Percentiles rank a stretch among this genome's conserved stretches.
phyloP scores from a whole-genome alignment of 2,329 filamentous ascomycete species.

The Pseudodiploospora longispora region DNA sequence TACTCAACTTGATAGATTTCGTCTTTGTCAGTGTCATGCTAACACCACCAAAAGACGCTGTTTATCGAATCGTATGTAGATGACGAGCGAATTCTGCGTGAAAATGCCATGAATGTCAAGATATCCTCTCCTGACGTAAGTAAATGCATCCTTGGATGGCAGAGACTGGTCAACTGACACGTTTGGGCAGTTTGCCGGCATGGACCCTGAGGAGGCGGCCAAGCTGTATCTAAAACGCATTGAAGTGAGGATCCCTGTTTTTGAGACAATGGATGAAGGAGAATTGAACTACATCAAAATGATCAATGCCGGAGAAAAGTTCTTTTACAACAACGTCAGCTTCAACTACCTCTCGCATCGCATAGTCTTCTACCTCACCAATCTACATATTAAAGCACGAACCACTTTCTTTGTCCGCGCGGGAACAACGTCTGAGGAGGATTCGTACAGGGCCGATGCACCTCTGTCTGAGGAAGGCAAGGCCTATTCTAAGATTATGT shows the following conservation, averaged over 20 bases:
- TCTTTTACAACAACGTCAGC: slow-evolving; percentile 93
- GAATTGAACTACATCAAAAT: slow-evolving; percentile 98
- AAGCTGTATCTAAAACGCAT: slow-evolving; percentile 87
- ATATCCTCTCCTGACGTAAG: slow-evolving; percentile 90
- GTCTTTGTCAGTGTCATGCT: not conserved
- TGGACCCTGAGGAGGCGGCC: slow-evolving; percentile 87
- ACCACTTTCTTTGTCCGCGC: slow-evolving; percentile 90
- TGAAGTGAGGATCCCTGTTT: slow-evolving; percentile 85
- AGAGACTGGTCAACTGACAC: not conserved
- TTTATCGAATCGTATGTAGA: slow-evolving; percentile 96
- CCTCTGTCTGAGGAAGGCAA: slow-evolving; percentile 72
- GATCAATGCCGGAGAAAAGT: slow-evolving; percentile 91
- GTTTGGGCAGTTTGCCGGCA: slow-evolving; percentile 64
- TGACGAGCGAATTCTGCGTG: slow-evolving; percentile 85
- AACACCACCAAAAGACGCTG: slow-evolving; percentile 54
- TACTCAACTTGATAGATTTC: not conserved
- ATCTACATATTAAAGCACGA: slow-evolving; percentile 91
- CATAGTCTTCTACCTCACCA: slow-evolving; percentile 97
- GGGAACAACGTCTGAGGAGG: slow-evolving; percentile 77
- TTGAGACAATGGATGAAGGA: slow-evolving; percentile 90
- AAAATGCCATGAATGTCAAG: slow-evolving; percentile 95
- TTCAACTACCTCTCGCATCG: slow-evolving; percentile 95
- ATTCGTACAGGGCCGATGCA: slow-evolving; percentile 87
- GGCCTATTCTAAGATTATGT: slow-evolving; percentile 79
- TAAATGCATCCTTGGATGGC: slow-evolving; percentile 2